Percentiles rank a stretch among this genome's conserved stretches.
These are phyloP conservation scores for Xerocomellus amylosporus DNA, from an alignment of 768 basidiomycete genomes.

Conservation along the genomic window DNA sequence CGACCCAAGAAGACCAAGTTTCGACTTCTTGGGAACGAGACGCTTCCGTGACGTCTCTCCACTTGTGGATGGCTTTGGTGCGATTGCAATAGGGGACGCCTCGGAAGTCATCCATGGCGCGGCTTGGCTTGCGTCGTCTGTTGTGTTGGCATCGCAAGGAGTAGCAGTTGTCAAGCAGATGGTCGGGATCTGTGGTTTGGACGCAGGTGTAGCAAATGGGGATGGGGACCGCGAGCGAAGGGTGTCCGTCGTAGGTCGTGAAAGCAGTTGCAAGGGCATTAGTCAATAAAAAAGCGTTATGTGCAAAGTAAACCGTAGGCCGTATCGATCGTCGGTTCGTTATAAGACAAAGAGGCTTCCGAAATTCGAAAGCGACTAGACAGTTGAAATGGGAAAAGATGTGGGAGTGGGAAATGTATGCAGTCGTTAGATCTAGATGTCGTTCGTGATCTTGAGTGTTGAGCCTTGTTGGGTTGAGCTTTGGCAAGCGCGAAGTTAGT, in stretches of 20 bases:
- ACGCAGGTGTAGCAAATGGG: constrained; percentile 25
- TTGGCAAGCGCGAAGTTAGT: constrained; percentile 12
- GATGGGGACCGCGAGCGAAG: constrained; percentile 28
- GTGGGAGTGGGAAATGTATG: background rate
- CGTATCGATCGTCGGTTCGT: constrained; percentile 24
- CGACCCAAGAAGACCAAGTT: constrained; percentile 47
- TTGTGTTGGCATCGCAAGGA: constrained; percentile 48
- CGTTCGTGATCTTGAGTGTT: constrained; percentile 21
- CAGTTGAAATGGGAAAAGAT: background rate
- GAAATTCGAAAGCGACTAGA: constrained; percentile 17
- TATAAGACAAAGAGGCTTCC: constrained; percentile 22
- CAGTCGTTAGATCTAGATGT: constrained; percentile 26
- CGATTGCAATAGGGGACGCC: constrained; percentile 18
- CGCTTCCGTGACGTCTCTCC: constrained; percentile 38
- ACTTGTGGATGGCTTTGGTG: constrained; percentile 26
- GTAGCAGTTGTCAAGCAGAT: constrained; percentile 71
- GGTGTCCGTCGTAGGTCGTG: constrained; percentile 29
- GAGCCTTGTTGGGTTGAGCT: constrained; percentile 17
- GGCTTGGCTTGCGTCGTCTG: constrained; percentile 28
- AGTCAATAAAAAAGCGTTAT: constrained; percentile 26
- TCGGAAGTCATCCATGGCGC: constrained; percentile 22
- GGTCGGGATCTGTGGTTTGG: constrained; percentile 46
- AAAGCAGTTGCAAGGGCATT: constrained; percentile 32
- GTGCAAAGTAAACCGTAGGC: constrained; percentile 15
- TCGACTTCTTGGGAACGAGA: constrained; percentile 74